phyloP scores from a whole-genome alignment of 2,329 filamentous ascomycete genomes.

The Claviceps sp. region DNA sequence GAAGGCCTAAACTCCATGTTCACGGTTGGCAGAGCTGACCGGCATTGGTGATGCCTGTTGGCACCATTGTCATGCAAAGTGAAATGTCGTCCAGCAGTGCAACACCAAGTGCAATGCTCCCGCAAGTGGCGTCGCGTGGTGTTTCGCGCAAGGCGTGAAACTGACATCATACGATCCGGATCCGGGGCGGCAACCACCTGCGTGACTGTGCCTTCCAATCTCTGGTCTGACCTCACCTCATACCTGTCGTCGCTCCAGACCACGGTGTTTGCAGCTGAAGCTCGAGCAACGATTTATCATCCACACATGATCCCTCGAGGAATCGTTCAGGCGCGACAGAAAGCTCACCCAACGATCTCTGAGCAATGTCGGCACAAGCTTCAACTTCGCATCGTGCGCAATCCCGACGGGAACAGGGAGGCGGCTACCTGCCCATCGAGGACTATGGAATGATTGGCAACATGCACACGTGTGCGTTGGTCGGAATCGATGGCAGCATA shows the following conservation, averaged over 20 bases:
- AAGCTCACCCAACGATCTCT: not conserved
- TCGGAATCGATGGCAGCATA: conserved; percentile 59
- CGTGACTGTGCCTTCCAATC: not conserved
- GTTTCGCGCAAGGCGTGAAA: not conserved
- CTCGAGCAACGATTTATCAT: not conserved
- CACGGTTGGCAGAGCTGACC: too few species aligned
- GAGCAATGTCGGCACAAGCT: conserved; percentile 20
- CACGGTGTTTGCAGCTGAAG: not conserved
- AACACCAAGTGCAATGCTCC: not conserved
- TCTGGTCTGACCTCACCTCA: not conserved
- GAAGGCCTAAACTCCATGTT: too few species aligned
- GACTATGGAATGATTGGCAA: conserved; percentile 72
- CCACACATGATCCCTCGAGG: too few species aligned
- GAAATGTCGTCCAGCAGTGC: not conserved
- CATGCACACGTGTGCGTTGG: conserved; percentile 65
- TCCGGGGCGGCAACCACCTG: not conserved
- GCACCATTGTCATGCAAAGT: too few species aligned
- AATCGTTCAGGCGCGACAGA: too few species aligned
- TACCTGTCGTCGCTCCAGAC: not conserved
- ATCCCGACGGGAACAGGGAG: conserved; percentile 21
- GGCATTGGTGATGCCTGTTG: too few species aligned
- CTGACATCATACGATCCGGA: not conserved
- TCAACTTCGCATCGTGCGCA: conserved; percentile 19
- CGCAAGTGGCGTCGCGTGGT: not conserved
- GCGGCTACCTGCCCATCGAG: conserved; percentile 50